Conservation (phyloP, 441 rosid genomes). For the Erodium trifolium region DNA sequence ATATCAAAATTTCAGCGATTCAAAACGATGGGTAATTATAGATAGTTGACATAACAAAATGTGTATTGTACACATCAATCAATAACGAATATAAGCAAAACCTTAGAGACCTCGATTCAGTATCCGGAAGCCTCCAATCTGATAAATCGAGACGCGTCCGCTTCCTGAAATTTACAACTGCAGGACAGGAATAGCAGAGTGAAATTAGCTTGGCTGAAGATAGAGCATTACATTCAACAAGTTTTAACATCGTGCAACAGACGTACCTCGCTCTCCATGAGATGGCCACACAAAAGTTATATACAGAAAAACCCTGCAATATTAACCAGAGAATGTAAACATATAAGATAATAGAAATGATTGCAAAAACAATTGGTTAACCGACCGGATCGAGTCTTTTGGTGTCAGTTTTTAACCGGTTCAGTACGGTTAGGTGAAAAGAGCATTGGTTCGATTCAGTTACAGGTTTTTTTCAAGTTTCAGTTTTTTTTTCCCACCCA, state of each 20-base stretch:
- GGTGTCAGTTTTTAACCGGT: no score
- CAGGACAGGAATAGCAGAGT: neutral
- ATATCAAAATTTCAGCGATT: neutral
- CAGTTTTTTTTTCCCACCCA: no score
- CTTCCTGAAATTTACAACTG: constrained; percentile 12
- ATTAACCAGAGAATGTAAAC: neutral
- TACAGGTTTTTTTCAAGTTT: no score
- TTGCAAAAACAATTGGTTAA: no score
- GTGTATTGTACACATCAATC: neutral
- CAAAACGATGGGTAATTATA: neutral
- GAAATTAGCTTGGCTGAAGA: neutral
- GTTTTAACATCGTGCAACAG: neutral
- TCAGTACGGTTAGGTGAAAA: no score
- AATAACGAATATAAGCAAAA: constrained; percentile 2
- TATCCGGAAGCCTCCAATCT: constrained; percentile 3
- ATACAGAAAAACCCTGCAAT: neutral
- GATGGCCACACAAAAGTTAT: constrained; percentile 2
- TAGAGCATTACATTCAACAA: neutral
- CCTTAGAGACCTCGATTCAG: neutral
- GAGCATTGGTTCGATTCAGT: no score
- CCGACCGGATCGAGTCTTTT: no score
- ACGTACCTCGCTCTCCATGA: neutral
- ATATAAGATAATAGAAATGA: neutral
- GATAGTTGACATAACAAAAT: constrained; percentile 1
- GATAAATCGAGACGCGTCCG: neutral